phyloP scores from a whole-genome alignment of 169 alveolate genomes.

The Cryptosporidium felis region DNA sequence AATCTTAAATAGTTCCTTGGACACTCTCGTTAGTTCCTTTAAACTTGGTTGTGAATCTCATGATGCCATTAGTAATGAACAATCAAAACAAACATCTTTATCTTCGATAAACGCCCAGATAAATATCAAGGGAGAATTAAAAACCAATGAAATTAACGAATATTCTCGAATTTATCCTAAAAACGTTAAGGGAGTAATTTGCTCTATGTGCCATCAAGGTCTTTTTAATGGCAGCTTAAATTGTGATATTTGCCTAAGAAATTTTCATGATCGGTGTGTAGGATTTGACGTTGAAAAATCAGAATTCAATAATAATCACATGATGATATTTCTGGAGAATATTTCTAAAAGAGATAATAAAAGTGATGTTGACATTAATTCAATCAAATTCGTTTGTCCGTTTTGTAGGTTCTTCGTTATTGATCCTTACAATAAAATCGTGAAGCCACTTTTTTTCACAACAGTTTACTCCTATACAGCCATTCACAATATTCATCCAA shows the following conservation, averaged over 20 bases:
- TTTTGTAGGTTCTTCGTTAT: conserved; percentile 54
- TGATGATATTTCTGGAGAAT: conserved; percentile 50
- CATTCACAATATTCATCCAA: conserved; percentile 69
- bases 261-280: conserved; percentile 42
- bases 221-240: background rate
- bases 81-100: too few species aligned
- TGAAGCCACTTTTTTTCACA: conserved; percentile 60
- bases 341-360: conserved; percentile 12
- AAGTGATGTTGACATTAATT: background rate
- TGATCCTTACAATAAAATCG: conserved; percentile 39
- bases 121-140: background rate
- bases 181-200: background rate
- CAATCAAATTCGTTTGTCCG: conserved; percentile 52
- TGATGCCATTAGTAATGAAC: too few species aligned
- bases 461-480: conserved; percentile 64
- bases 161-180: background rate
- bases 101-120: too few species aligned
- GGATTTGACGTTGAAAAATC: conserved; percentile 44
- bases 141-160: background rate
- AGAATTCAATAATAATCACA: conserved; percentile 47
- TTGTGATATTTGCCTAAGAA: conserved; percentile 18
- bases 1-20: conserved; percentile 3
- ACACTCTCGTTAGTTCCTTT: background rate
- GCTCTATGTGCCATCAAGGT: conserved; percentile 37
- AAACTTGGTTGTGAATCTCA: background rate